Evolutionary conservation across 192 early-diverging fungal genomes (phyloP), one percentile per base, ranked within the genome.

Genomic region (Irineochytrium annulatum): DNA sequence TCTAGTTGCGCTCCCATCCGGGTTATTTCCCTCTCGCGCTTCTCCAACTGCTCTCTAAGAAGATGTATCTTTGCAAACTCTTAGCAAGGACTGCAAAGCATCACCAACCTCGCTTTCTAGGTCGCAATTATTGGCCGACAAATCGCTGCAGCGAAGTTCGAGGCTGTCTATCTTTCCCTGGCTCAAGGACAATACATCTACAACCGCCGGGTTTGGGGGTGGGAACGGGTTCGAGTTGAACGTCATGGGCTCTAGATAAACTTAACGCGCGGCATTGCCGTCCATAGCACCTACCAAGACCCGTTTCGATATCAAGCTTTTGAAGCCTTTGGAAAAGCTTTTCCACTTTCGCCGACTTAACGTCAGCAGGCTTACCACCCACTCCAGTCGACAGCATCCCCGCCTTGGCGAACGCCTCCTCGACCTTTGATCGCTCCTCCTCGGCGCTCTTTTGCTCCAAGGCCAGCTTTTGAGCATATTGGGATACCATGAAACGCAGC

Each of bases 231-330:
- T 20, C 6, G 49, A 61, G 27, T 32, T 19, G 22, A 61, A 8
- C 8, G 54, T 32, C 22, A 76, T 33, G 3, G 79, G 77, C 37
- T 79, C 77, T 74, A 52, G 20, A 0, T 34, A 35, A 8, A 13
- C 1, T 43, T 31, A 14, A 20, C 22, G 39, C 14, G 6, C 20
- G 29, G 16, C 19, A 37, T 19, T 44, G 41, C 37, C 14, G 29
- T 20, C 11, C 8, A 14, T 43, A 17, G 32, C 22, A 28, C 56
- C 20, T 31, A 77, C 70, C 70, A 13, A 77, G 54, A 3, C 80
- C 80, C 3, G 80, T 82, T 52, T 79, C 77, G 19, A 82, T 34
- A 45, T 82, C 80, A 57, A 82, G 77, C 51, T 80, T 80, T 60
- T 77, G 80, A 46, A 82, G 60, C 52, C 72, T 66, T 56, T 80